phyloP scores from a whole-genome alignment of 2,329 filamentous ascomycete genomes.

The Colletotrichum euphorbiae region DNA sequence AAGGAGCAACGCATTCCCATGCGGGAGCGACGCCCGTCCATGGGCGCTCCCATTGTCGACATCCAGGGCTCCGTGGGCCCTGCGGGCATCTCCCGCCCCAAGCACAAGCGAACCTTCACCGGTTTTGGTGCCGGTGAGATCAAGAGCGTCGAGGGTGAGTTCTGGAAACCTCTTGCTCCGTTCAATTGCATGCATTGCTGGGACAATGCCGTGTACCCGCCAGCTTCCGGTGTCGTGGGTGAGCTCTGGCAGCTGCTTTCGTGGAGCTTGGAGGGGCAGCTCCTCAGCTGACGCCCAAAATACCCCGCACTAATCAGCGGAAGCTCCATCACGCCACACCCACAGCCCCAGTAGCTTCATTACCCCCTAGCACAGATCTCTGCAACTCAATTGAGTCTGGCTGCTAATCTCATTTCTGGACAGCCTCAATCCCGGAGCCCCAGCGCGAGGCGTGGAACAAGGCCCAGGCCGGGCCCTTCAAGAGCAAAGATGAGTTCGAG shows the following conservation, averaged over 20 bases:
- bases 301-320: slow-evolving; percentile 44
- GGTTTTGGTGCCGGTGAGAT: slow-evolving; percentile 92
- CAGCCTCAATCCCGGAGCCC: slow-evolving; percentile 85
- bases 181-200: slow-evolving; percentile 15
- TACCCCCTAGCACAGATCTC: background rate
- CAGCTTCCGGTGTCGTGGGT: background rate
- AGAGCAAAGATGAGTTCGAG: slow-evolving; percentile 84
- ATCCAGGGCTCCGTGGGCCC: slow-evolving; percentile 89
- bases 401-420: slow-evolving; percentile 26
- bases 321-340: slow-evolving; percentile 41
- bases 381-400: background rate
- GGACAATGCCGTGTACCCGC: slow-evolving; percentile 7
- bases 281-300: slow-evolving; percentile 42
- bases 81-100: slow-evolving; percentile 85
- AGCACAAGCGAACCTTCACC: slow-evolving; percentile 97
- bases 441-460: slow-evolving; percentile 84
- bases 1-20: slow-evolving; percentile 55
- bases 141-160: slow-evolving; percentile 87
- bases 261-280: slow-evolving; percentile 38
- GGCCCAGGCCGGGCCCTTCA: slow-evolving; percentile 75
- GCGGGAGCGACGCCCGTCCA: slow-evolving; percentile 84
- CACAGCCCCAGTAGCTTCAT: slow-evolving; percentile 28
- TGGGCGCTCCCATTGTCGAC: slow-evolving; percentile 84
- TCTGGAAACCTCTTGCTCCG: background rate
- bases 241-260: slow-evolving; percentile 36